Evolutionary conservation across 2,329 filamentous ascomycete species (phyloP).

Genomic region (Sporothrix phasma): DNA sequence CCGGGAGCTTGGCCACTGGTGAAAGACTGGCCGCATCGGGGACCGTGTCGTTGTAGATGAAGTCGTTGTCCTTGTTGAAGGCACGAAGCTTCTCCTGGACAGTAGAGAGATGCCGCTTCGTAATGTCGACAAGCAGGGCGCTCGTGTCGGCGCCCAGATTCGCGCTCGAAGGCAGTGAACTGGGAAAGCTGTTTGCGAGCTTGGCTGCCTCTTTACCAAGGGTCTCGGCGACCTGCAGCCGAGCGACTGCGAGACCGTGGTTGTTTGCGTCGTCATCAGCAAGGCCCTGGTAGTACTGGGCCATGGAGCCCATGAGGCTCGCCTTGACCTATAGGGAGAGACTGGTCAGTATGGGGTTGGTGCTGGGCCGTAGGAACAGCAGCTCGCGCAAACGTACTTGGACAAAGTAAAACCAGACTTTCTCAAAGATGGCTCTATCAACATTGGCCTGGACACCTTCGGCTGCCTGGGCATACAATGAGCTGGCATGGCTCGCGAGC

Average conservation of each 20-base stretch:
- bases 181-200: conserved; percentile 69
- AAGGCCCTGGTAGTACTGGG: conserved; percentile 87
- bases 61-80: conserved; percentile 87
- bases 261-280: conserved; percentile 83
- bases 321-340: conserved; percentile 53
- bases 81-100: conserved; percentile 73
- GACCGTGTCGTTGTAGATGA: conserved; percentile 91
- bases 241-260: conserved; percentile 74
- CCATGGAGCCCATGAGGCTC: conserved; percentile 70
- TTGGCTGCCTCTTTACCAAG: conserved; percentile 70
- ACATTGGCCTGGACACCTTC: conserved; percentile 93
- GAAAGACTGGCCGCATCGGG: conserved; percentile 75
- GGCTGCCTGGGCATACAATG: conserved; percentile 75
- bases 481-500: conserved; percentile 80
- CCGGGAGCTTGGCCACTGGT: conserved; percentile 79
- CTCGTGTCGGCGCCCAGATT: conserved; percentile 78
- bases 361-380: too few relatives aligned
- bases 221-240: conserved; percentile 70
- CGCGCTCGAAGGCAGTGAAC: conserved; percentile 65
- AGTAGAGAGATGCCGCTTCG: conserved; percentile 69
- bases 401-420: conserved; percentile 76
- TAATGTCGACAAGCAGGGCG: conserved; percentile 61
- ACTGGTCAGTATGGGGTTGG: not conserved
- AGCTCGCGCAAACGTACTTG: conserved; percentile 47
- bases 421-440: conserved; percentile 82